These are phyloP conservation scores for Gliomastix tumulicola DNA, from an alignment of 2,329 filamentous ascomycete genomes.

Conservation along the genomic window DNA sequence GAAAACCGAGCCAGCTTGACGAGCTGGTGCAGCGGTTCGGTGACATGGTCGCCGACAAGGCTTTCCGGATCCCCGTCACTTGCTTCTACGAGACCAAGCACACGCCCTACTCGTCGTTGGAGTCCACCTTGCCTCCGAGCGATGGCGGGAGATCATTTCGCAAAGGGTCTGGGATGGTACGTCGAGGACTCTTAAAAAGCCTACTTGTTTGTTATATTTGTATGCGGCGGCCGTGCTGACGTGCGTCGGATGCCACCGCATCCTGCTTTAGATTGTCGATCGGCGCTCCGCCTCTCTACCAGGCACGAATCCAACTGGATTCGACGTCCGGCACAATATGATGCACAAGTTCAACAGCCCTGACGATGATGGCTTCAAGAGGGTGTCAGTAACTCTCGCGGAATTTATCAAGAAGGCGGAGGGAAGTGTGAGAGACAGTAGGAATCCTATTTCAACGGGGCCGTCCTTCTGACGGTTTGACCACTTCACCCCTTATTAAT, in stretches of 20 bases:
- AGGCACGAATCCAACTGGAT: constrained; percentile 11
- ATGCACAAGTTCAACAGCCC: constrained; percentile 18
- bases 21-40: constrained; percentile 13
- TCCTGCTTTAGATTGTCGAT: constrained; percentile 18
- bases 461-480: no score
- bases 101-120: no score
- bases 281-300: constrained; percentile 12
- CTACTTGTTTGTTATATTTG: constrained; percentile 1
- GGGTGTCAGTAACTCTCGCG: no score
- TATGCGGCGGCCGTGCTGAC: not conserved
- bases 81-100: not conserved
- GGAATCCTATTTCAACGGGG: no score
- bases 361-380: constrained; percentile 8
- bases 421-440: no score
- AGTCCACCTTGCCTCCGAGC: no score
- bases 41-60: constrained; percentile 4
- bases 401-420: no score
- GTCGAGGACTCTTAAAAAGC: constrained; percentile 2
- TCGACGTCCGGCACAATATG: constrained; percentile 12
- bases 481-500: no score
- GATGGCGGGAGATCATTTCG: not conserved
- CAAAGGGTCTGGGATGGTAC: not conserved
- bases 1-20: constrained; percentile 5
- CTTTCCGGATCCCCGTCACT: not conserved
- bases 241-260: not conserved